These are phyloP conservation scores for Porodaedalea pini DNA, from an alignment of 1,284 basidiomycete species.

Conservation along the genomic window DNA sequence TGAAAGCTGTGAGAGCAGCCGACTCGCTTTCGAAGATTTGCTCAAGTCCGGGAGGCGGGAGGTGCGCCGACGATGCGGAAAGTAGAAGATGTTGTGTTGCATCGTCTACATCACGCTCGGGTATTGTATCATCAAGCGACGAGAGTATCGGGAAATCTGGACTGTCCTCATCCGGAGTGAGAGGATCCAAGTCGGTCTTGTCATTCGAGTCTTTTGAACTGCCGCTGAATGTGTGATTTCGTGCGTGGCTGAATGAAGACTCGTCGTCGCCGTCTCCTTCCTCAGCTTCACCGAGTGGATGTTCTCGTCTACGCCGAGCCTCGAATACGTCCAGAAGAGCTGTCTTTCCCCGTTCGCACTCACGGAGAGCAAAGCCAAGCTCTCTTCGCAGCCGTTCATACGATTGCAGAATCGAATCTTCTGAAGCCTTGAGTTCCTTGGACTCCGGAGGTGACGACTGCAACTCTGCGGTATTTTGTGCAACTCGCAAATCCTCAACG, in stretches of 20 bases:
- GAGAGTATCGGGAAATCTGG: conserved; percentile 14
- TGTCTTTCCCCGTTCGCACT: conserved; percentile 74
- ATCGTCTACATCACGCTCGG: conserved; percentile 43
- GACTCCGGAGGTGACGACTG: conserved; percentile 24
- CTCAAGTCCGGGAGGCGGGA: conserved; percentile 62
- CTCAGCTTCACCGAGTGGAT: conserved; percentile 19
- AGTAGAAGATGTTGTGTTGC: conserved; percentile 53
- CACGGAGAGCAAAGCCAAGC: conserved; percentile 66
- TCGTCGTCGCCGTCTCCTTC: conserved; percentile 10
- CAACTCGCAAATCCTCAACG: conserved; percentile 49
- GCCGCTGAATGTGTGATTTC: conserved; percentile 5
- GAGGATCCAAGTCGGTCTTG: conserved; percentile 8
- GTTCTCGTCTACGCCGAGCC: conserved; percentile 38
- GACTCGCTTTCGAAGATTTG: conserved; percentile 74
- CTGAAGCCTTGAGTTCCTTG: conserved; percentile 25
- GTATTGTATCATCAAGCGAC: conserved; percentile 6
- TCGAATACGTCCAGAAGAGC: conserved; percentile 53
- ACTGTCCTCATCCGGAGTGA: conserved; percentile 18
- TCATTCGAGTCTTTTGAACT: conserved; percentile 24
- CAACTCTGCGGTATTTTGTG: conserved; percentile 23
- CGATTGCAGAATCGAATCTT: conserved; percentile 53
- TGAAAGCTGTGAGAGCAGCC: conserved; percentile 37
- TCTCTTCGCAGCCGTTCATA: conserved; percentile 73
- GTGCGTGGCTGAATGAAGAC: neutral
- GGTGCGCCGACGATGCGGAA: conserved; percentile 45